These are phyloP conservation scores for Lactarius hengduanensis DNA, from an alignment of 768 basidiomycete genomes.

Conservation along the genomic window DNA sequence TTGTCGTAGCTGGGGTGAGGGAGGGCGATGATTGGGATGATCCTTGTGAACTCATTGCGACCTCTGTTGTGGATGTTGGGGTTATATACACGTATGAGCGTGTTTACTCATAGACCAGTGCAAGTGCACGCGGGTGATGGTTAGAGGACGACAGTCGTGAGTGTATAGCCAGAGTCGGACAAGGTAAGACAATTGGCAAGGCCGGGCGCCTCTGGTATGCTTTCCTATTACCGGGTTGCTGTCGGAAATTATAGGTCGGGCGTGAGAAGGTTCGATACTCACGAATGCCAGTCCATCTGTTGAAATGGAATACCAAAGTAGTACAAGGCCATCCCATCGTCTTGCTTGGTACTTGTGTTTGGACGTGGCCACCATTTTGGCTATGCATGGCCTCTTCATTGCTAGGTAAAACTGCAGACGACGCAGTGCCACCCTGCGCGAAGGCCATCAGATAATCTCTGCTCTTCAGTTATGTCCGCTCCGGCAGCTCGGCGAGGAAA, in stretches of 20 bases:
- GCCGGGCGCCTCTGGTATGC: background rate
- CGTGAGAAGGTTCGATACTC: too few species aligned
- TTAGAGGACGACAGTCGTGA: background rate
- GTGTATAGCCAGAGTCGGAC: background rate
- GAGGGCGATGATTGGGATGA: background rate
- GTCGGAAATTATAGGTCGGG: background rate
- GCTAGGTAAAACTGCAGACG: background rate
- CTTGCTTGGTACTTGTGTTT: too few species aligned
- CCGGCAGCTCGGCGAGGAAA: background rate
- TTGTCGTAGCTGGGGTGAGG: background rate
- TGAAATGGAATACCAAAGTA: background rate
- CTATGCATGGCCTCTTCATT: background rate
- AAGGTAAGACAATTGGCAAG: background rate
- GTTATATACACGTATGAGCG: background rate
- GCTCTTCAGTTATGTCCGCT: background rate
- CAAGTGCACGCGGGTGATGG: background rate
- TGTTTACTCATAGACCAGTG: background rate
- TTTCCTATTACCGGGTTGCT: too few species aligned
- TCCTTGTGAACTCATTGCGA: conserved; percentile 3
- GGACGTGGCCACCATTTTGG: background rate
- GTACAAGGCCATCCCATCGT: too few species aligned
- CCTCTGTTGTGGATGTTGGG: background rate
- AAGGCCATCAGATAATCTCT: background rate
- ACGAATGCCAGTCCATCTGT: background rate
- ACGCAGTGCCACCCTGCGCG: too few species aligned